These are phyloP conservation scores for Coemansia sp. DNA, from an alignment of 192 early-diverging fungal species.

Conservation along the genomic window DNA sequence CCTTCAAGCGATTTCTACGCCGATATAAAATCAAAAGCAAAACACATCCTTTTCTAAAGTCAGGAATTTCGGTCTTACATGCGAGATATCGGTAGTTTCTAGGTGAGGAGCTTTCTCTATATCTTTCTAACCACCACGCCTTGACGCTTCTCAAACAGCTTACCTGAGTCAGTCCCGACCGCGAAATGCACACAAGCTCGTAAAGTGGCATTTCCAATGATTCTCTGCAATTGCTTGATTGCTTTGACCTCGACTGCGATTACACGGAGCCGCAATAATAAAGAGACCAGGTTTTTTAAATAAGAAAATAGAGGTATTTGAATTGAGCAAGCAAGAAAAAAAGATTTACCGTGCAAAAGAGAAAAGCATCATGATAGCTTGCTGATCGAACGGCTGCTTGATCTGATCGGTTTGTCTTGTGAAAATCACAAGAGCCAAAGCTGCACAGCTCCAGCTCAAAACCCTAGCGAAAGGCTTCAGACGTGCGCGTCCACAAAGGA, in stretches of 20 bases:
- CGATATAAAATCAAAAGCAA: not conserved
- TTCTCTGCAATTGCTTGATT: not conserved
- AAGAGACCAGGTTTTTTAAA: not conserved
- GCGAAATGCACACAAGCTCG: conserved; percentile 69
- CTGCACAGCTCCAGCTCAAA: too few species aligned
- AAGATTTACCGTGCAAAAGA: not conserved
- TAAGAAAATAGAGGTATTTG: not conserved
- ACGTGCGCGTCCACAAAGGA: not conserved
- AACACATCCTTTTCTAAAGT: not conserved
- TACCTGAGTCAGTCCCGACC: conserved; percentile 59
- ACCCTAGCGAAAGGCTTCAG: too few species aligned
- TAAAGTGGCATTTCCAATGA: conserved; percentile 61
- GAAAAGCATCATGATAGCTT: not conserved
- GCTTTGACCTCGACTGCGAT: not conserved
- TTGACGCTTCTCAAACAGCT: not conserved
- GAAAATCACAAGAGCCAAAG: too few species aligned
- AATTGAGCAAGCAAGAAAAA: not conserved
- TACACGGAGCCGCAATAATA: not conserved
- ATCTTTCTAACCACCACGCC: too few species aligned
- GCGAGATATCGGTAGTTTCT: too few species aligned
- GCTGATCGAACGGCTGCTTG: too few species aligned
- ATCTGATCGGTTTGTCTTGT: too few species aligned
- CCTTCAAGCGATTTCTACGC: conserved; percentile 64
- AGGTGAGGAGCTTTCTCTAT: too few species aligned
- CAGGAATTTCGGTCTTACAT: not conserved